Evolutionary conservation across 768 basidiomycete species (phyloP).

Genomic region (Mycena venus): DNA sequence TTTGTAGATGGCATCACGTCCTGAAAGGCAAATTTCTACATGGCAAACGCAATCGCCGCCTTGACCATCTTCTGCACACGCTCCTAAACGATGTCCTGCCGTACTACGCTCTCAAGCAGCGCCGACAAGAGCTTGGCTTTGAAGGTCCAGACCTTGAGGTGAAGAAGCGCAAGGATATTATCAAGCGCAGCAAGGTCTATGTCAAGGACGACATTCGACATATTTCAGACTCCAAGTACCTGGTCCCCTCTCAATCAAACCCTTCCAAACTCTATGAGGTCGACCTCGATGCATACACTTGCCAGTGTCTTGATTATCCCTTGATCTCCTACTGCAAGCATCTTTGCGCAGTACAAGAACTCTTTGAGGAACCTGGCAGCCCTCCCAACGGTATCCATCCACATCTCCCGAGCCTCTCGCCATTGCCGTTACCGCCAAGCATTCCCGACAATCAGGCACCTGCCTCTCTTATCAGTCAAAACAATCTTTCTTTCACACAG

Average conservation of each 20-base stretch:
- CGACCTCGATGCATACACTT: constrained; percentile 30
- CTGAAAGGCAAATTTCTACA: too few species aligned
- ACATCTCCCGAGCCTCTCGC: background rate
- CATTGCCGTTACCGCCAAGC: background rate
- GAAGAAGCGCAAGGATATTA: constrained; percentile 21
- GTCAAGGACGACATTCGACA: constrained; percentile 2
- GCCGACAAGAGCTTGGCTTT: too few species aligned
- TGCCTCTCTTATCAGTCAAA: background rate
- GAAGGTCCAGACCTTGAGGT: constrained; percentile 35
- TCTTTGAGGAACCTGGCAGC: background rate
- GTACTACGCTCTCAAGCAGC: constrained; percentile 31
- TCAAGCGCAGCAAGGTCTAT: background rate
- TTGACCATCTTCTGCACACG: constrained; percentile 38
- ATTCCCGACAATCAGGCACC: background rate
- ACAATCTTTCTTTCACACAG: background rate
- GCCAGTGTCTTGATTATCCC: constrained; percentile 24
- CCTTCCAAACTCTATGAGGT: constrained; percentile 3
- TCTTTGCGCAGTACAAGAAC: constrained; percentile 27
- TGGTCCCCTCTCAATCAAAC: constrained; percentile 13
- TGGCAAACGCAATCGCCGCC: constrained; percentile 35
- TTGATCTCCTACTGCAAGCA: constrained; percentile 39
- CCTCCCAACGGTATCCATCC: background rate
- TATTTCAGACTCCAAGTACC: background rate
- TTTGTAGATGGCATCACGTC: constrained; percentile 40
- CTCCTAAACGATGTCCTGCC: constrained; percentile 30